Evolutionary conservation across 495 filamentous ascomycete genomes (phyloP).

Genomic region (Hypoxylon cercidicola): DNA sequence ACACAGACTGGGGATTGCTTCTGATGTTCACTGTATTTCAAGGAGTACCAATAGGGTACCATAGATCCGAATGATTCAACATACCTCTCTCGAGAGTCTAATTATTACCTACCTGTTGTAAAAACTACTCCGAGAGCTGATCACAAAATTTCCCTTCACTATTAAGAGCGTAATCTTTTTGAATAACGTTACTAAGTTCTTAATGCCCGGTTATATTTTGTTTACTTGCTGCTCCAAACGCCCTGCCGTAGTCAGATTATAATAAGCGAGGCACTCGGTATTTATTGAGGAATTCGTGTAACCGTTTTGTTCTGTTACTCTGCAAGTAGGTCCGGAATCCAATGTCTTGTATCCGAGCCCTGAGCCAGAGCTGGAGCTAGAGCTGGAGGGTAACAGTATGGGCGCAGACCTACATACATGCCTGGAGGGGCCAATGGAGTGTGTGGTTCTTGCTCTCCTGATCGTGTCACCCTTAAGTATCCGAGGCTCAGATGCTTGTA

Average conservation of each 20-base stretch:
- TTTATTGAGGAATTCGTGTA: too few relatives aligned
- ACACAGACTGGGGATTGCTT: conserved; percentile 20
- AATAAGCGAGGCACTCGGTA: too few relatives aligned
- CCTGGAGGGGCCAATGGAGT: conserved; percentile 11
- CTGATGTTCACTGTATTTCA: conserved; percentile 28
- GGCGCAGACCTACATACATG: conserved; percentile 14
- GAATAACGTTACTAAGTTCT: background rate
- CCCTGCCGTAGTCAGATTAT: too few relatives aligned
- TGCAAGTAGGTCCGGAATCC: too few relatives aligned
- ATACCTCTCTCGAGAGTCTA: conserved; percentile 8
- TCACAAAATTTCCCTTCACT: too few relatives aligned
- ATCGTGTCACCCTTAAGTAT: conserved; percentile 16
- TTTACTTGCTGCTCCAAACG: too few relatives aligned
- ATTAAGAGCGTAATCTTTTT: too few relatives aligned
- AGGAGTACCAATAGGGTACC: conserved; percentile 22
- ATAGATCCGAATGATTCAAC: conserved; percentile 7
- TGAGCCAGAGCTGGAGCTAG: background rate
- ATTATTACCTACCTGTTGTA: conserved; percentile 7
- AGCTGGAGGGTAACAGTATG: conserved; percentile 32
- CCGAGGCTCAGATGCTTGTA: conserved; percentile 33
- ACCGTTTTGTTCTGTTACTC: too few relatives aligned
- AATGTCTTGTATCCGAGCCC: too few relatives aligned
- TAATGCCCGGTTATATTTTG: too few relatives aligned
- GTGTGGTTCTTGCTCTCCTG: conserved; percentile 1
- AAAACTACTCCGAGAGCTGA: too few relatives aligned